Base-by-base conservation (phyloP, 306 rosid species). In the Parietaria judaica region DNA sequence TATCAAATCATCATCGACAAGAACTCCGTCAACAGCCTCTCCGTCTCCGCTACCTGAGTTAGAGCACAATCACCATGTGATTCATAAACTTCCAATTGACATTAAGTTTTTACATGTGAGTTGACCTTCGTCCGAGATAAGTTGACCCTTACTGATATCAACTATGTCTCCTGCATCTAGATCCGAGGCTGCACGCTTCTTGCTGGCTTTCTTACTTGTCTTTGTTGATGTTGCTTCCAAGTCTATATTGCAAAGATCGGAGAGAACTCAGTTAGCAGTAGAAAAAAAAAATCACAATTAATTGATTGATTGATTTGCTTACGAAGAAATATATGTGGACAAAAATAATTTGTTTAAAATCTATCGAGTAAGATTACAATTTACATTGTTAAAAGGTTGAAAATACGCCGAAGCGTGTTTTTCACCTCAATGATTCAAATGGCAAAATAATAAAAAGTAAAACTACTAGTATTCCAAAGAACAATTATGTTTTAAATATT, bases 1-100 rank as follows among this genome's bases (percentile, higher is more conserved):
- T 49, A 60, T 74, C 54, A 55, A 31, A 70, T 84, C 89, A 71
- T 73, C 76, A 51, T 84, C 77, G 16, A 75, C 68, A 54, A 75
- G 77, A 44, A 75, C 73, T 44, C 70, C 87, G 52, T 82, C 83
- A 13, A 74, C 79, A 48, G 63, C 79, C 71, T 80, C 82, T 39
- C 56, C 67, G 57, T 23, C 31, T 66, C 51, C 51, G 75, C 80
- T 81, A 35, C 52, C 71, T 56, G 51, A 44, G 63, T 17, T 45
- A 56, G 36, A 15, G 36, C 64, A 60, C 4, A 43, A 64, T 57
- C 31, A 36, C 14, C n/a, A 54, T 11, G 37, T 31, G 50, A 56
- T 12, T 4, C 14, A 61, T 49, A 57, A 36, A 14, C n/a, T 9
- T 47, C 14, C 43, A 31, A 12, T 11, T 11, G 4, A 35, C 7